Conservation (phyloP, 257 asterid genomes). For the Nicotiana knightiana region DNA sequence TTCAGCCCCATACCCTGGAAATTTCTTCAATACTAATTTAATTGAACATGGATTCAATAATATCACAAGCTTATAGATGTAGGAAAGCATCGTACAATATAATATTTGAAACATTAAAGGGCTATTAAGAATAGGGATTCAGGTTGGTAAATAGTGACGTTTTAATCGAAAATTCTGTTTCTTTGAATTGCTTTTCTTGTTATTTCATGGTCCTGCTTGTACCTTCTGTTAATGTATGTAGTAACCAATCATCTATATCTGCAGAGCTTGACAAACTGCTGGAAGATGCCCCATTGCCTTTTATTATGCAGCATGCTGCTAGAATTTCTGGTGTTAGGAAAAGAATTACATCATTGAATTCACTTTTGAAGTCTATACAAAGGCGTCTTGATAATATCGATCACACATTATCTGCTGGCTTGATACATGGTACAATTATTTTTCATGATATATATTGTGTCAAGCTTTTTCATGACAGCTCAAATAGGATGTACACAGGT, state of each 20-base stretch:
- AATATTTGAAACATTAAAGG: background rate
- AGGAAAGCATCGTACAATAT: background rate
- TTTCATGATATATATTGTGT: background rate
- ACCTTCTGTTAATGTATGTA: background rate
- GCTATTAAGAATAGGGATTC: background rate
- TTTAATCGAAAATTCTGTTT: background rate
- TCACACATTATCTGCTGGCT: constrained; percentile 58
- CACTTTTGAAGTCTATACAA: constrained; percentile 84
- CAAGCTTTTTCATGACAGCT: background rate
- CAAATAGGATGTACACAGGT: background rate
- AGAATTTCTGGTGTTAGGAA: constrained; percentile 85
- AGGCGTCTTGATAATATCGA: constrained; percentile 84
- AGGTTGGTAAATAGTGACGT: background rate
- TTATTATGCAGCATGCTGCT: constrained; percentile 91
- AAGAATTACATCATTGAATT: constrained; percentile 71
- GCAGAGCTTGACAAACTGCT: constrained; percentile 90
- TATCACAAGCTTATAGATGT: background rate
- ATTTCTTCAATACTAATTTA: background rate
- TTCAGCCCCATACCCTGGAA: background rate
- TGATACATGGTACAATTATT: constrained; percentile 42
- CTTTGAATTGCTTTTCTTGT: background rate
- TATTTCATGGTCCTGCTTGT: background rate
- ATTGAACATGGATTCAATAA: background rate
- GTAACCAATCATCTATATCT: background rate
- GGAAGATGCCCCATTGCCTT: constrained; percentile 93